Conservation (phyloP, 192 early-diverging fungal species). For the Rhizophagus sp. region DNA sequence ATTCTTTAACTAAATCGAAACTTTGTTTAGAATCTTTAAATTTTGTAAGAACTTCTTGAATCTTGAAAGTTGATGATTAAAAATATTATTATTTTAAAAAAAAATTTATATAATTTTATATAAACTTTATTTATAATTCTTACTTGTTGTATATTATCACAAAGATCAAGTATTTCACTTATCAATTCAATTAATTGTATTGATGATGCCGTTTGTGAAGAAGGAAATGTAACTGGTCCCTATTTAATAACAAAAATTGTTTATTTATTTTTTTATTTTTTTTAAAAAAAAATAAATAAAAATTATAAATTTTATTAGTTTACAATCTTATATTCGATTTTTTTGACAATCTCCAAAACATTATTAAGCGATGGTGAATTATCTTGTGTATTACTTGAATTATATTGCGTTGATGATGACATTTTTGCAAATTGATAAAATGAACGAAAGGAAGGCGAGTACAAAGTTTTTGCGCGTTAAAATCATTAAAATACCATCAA, state of each 20-base stretch:
- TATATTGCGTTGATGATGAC: not conserved
- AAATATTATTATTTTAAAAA: not conserved
- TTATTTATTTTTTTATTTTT: not conserved
- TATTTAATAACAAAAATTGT: not conserved
- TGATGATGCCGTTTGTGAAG: constrained; percentile 4
- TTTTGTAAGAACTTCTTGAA: constrained; percentile 13
- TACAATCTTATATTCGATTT: constrained; percentile 2
- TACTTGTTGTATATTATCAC: not conserved
- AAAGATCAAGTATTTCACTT: constrained; percentile 6
- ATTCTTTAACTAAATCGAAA: constrained; percentile 7
- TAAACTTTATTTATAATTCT: not conserved
- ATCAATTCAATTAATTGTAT: constrained; percentile 5
- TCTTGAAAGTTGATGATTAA: not conserved
- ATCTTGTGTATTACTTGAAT: not conserved
- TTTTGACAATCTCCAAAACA: constrained; percentile 3
- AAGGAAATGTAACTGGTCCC: not conserved
- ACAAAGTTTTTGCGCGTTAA: too few relatives aligned
- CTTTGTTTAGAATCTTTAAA: constrained; percentile 18
- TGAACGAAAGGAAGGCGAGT: too few relatives aligned
- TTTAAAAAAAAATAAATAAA: not conserved
- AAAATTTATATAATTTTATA: too few relatives aligned
- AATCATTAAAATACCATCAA: too few relatives aligned
- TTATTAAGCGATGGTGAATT: not conserved
- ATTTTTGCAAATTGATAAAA: not conserved
- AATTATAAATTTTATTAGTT: not conserved